Base-by-base conservation (phyloP, 108 stramenopile genomes). In the Stephanodiscus minutulus region DNA sequence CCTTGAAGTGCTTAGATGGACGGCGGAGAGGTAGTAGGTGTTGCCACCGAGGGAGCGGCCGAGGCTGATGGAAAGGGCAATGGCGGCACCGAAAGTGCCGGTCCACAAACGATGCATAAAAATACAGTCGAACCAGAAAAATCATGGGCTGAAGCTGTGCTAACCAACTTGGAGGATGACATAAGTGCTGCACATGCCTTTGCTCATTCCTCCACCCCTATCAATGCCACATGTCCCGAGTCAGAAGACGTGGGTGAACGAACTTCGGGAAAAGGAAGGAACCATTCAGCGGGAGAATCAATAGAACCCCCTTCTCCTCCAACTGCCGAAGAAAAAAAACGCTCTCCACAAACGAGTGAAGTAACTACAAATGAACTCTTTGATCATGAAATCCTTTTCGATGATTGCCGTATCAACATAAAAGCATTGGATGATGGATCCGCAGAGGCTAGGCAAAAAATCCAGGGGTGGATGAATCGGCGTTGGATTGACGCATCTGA, bases 381-480 rank as follows among this genome's bases (percentile, higher is more conserved):
- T 37, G 67, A 57, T 43, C 37, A 28, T 39, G 62, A 68, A 57
- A 76, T 76, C 54, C 74, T 76, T 1, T 68, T 76, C 68, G 74
- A 76, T 29, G 74, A 68, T 25, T 33, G 54, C 28, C 25, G 43
- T 12, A 54, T 48, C 49, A 36, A 35, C 22, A 58, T 72, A 22
- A 27, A 60, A 36, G 47, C n/a, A 64, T 47, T 64, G 15, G 37
- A 27, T 44, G 62, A 58, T 24, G 73, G 35, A 61, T 56, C 71
- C 25, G 41, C 54, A 11, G 62, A 66, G 20, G 36, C 52, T 20
- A 69, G 55, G 24, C 27, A 9, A n/a, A 72, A 55, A 25, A 54
- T 59, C 59, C 74, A 76, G 58, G 82, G 78, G 28, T 86, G 85
- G 86, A 82, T 83, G 53, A 87, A 82, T 68, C 54, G 85, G 49